Base-by-base conservation (phyloP, 2,329 filamentous ascomycete species). In the Rhytidhysteron rufulum region DNA sequence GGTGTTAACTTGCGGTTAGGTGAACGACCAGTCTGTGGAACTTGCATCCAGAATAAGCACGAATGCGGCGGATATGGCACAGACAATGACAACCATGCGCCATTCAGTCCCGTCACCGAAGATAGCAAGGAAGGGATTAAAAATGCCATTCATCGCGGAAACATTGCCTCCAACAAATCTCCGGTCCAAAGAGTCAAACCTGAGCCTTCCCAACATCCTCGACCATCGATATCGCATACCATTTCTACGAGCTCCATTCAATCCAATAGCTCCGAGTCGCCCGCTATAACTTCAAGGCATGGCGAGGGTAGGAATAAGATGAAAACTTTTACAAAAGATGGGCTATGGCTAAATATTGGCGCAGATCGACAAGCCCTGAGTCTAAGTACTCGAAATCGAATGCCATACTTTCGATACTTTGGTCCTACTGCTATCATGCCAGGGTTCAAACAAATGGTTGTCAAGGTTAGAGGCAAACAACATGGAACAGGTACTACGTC, bases 361-460 rank as follows among this genome's bases (percentile, higher is more conserved):
- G 33, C 33, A 35, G 33, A 19, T 7, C 33, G 9, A n/a, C 25
- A 20, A 18, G 31, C 45, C 15, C 43, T 66, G 39, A 72, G 62
- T 50, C 60, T 71, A 31, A 77, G 46, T 71, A 77, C 51, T 63
- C 70, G 60, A 72, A 78, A 85, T 55, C 78, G 84, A 39, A 86
- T 95, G 48, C 88, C 88, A 0, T 95, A 93, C 61, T 95, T 95
- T 55, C 77, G 89, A 44, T 95, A 93, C 65, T 93, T 95, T 59
- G 89, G 88, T 0, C 87, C 88, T 0, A 95, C 89, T 1, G 89
- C 88, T 47, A 95, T 95, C 56, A 87, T 93, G 38, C 88, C 88
- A 1, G 88, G 88, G 17, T 94, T 89, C 69, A 94, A 94, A 65
- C 88, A 94, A 63, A 94, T 94, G 87, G 86, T 94, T 19, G 83